Evolutionary conservation across 1,139 yeast species (phyloP).

Genomic region (Kodamaea sp.): DNA sequence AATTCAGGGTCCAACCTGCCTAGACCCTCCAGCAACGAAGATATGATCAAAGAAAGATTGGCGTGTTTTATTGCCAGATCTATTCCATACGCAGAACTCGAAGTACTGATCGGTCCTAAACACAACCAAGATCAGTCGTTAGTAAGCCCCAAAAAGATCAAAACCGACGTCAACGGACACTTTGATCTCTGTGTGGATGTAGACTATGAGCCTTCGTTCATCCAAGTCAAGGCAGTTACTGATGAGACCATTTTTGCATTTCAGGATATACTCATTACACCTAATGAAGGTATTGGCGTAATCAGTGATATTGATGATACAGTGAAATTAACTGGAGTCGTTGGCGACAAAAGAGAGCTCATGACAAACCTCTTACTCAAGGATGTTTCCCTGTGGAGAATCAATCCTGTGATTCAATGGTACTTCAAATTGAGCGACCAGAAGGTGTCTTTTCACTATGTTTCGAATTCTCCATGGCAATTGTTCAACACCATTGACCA

Average conservation of each 20-base stretch:
- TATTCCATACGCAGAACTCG: constrained; percentile 54
- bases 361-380: constrained; percentile 75
- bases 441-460: constrained; percentile 73
- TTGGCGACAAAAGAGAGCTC: constrained; percentile 81
- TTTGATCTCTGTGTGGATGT: constrained; percentile 52
- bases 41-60: constrained; percentile 53
- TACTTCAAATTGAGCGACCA: constrained; percentile 44
- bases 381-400: constrained; percentile 62
- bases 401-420: constrained; percentile 78
- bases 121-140: constrained; percentile 22
- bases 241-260: constrained; percentile 51
- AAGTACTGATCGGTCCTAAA: constrained; percentile 50
- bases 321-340: constrained; percentile 83
- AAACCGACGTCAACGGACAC: constrained; percentile 63
- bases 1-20: constrained; percentile 10
- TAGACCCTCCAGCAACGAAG: constrained; percentile 26
- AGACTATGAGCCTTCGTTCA: constrained; percentile 54
- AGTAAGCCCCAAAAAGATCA: constrained; percentile 25
- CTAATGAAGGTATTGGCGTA: constrained; percentile 60
- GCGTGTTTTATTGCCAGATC: constrained; percentile 61
- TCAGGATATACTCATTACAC: constrained; percentile 45
- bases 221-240: constrained; percentile 41
- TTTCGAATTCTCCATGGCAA: constrained; percentile 95
- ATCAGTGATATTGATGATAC: constrained; percentile 97
- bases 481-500: constrained; percentile 64